Conservation (phyloP, 140 eudicot genomes). For the Ambrosia hybrid region DNA sequence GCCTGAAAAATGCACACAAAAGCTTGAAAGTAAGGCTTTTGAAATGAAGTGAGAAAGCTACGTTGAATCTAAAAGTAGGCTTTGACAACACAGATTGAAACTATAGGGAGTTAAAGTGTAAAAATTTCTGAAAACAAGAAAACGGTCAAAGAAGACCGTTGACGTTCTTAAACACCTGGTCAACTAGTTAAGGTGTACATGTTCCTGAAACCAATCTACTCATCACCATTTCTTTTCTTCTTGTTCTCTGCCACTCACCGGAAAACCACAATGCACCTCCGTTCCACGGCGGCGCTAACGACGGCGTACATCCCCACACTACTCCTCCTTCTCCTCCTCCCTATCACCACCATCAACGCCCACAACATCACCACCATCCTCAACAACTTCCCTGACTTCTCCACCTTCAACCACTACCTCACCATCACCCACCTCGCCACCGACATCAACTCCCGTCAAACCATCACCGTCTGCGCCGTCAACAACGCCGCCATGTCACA, state of each 20-base stretch:
- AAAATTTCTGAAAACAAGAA: no score
- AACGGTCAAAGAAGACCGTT: no score
- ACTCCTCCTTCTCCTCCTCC: constrained; percentile 23
- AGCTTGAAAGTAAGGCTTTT: no score
- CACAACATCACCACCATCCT: constrained; percentile 83
- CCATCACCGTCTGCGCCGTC: constrained; percentile 86
- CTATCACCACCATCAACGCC: constrained; percentile 31
- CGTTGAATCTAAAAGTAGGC: no score
- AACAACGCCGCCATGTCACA: constrained; percentile 76
- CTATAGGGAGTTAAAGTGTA: no score
- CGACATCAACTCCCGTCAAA: constrained; percentile 33
- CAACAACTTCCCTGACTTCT: constrained; percentile 62
- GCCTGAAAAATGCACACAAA: no score
- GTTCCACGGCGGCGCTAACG: constrained; percentile 33
- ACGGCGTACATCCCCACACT: constrained; percentile 33
- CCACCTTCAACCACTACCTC: constrained; percentile 87
- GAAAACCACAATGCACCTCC: constrained; percentile 48
- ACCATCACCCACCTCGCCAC: constrained; percentile 14
- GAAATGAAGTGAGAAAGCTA: no score
- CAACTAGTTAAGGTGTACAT: no score
- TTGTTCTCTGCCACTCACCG: neutral
- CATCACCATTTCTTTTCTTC: neutral
- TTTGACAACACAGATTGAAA: no score
- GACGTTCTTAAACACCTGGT: no score
- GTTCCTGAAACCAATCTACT: neutral